A percentile compares a stretch with the other conserved stretches of the same genome.
Evolutionary conservation across 805 yeast genomes (phyloP).

Genomic region (Myxozyma mucilagina): DNA sequence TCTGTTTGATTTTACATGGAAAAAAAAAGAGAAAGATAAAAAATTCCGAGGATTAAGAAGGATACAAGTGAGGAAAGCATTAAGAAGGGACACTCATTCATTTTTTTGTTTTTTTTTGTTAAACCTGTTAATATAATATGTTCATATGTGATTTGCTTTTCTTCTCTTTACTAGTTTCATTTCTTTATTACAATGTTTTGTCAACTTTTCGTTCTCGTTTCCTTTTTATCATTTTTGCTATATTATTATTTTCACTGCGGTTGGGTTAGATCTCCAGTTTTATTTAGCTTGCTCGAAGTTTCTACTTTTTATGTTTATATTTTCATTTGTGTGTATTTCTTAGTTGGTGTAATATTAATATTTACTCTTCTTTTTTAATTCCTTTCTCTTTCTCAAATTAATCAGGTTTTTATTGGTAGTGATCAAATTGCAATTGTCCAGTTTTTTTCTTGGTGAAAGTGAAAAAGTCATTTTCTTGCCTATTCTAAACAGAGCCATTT

Average conservation of each 20-base stretch:
- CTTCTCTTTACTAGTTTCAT: not conserved
- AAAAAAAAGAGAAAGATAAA: not conserved
- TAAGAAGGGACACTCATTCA: not conserved
- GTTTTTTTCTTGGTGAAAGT: too few relatives aligned
- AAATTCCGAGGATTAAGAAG: not conserved
- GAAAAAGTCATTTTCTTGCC: too few relatives aligned
- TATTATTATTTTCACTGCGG: not conserved
- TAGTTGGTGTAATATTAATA: not conserved
- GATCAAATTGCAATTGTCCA: too few relatives aligned
- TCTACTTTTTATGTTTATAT: not conserved
- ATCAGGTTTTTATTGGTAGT: too few relatives aligned
- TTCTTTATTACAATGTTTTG: not conserved
- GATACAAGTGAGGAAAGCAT: not conserved
- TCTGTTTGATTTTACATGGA: not conserved
- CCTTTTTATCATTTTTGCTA: not conserved
- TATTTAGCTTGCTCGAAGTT: not conserved
- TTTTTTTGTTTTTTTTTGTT: not conserved
- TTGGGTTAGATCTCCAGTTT: not conserved
- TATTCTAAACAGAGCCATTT: too few relatives aligned
- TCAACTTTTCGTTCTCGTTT: not conserved
- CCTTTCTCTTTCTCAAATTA: too few relatives aligned
- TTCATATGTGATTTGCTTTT: not conserved
- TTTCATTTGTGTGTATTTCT: not conserved
- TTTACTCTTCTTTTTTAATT: too few relatives aligned
- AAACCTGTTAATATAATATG: not conserved